Conservation (phyloP, 257 asterid genomes). For the Solanum chaucha region DNA sequence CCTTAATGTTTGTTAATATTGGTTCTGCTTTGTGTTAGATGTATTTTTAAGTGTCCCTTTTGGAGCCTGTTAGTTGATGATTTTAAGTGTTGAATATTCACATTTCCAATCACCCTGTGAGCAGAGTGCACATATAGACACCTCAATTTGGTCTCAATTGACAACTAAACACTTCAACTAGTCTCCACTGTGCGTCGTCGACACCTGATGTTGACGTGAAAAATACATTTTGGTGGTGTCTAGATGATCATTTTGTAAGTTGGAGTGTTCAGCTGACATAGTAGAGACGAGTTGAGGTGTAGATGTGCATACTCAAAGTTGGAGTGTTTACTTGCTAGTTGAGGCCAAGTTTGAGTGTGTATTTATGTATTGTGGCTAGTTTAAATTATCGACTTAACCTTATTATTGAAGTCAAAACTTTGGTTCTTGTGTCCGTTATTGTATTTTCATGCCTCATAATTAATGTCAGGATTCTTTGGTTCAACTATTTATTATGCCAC, state of each 20-base stretch:
- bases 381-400: background rate
- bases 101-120: no score
- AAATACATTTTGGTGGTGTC: background rate
- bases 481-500: background rate
- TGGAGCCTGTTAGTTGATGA: background rate
- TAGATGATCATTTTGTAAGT: background rate
- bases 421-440: background rate
- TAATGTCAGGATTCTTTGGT: background rate
- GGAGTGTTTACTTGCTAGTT: background rate
- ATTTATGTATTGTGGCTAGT: background rate
- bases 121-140: background rate
- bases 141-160: no score
- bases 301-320: background rate
- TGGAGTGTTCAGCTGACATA: background rate
- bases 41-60: background rate
- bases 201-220: background rate
- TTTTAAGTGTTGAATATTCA: background rate
- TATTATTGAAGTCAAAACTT: background rate
- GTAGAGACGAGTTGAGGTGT: background rate
- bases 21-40: background rate
- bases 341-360: background rate
- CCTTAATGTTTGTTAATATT: background rate
- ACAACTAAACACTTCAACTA: background rate
- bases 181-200: background rate
- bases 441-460: background rate